A percentile compares a stretch with the other conserved stretches of the same genome.
Evolutionary conservation across 176 grass and related monocot genomes (phyloP).

Genomic region (Carex scoparia): DNA sequence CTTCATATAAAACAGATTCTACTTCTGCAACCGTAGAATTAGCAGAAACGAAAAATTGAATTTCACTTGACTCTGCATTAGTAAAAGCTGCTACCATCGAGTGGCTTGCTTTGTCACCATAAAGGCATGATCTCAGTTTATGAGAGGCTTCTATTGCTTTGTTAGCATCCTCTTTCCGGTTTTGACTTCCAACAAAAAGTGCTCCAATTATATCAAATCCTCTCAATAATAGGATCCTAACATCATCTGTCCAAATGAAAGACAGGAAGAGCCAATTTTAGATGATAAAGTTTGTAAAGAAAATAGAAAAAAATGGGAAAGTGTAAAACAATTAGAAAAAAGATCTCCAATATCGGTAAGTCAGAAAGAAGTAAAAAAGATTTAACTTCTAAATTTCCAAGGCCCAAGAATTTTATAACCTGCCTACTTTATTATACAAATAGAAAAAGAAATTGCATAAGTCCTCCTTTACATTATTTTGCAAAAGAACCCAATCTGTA

Average conservation of each 20-base stretch:
- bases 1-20: constrained; percentile 55
- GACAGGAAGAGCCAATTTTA: neutral
- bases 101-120: constrained; percentile 38
- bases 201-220: constrained; percentile 84
- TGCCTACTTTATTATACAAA: neutral
- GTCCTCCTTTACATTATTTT: neutral
- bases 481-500: neutral
- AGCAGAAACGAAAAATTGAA: constrained; percentile 46
- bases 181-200: constrained; percentile 37
- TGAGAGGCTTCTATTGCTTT: constrained; percentile 42
- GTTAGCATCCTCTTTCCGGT: constrained; percentile 20
- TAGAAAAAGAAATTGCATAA: neutral
- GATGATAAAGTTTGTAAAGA: neutral
- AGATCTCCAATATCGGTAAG: neutral
- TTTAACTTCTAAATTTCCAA: neutral
- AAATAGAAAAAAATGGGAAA: constrained; percentile 1
- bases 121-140: constrained; percentile 49
- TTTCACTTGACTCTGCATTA: constrained; percentile 32
- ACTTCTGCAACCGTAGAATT: constrained; percentile 28
- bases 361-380: neutral
- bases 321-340: neutral
- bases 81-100: constrained; percentile 44
- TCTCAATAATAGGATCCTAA: constrained; percentile 49
- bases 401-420: neutral
- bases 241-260: constrained; percentile 53